phyloP scores from a whole-genome alignment of 1,139 yeast species.

The Yamadazyma kanchanaburiensis region DNA sequence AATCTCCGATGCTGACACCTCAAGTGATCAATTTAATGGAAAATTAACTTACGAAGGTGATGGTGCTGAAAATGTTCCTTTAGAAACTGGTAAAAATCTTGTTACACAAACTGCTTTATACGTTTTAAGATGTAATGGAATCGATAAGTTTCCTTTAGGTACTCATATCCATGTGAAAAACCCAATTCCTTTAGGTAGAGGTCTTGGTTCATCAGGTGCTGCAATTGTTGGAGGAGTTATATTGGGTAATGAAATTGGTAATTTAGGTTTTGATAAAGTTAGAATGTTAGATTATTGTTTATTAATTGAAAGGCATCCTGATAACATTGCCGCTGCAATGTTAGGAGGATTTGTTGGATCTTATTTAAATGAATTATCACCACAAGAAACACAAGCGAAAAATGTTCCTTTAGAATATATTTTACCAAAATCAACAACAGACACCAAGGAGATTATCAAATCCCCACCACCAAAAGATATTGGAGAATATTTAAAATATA shows the following conservation, averaged over 20 bases:
- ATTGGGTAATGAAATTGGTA: constrained; percentile 82
- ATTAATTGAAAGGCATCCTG: constrained; percentile 98
- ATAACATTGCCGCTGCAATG: constrained; percentile 97
- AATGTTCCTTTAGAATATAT: constrained; percentile 84
- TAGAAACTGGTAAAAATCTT: constrained; percentile 71
- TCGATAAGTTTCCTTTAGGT: constrained; percentile 74
- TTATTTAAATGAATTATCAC: constrained; percentile 74
- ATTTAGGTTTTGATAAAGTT: constrained; percentile 66
- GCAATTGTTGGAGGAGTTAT: constrained; percentile 98
- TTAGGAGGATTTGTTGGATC: constrained; percentile 98
- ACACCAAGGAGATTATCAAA: constrained; percentile 31
- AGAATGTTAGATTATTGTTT: constrained; percentile 91
- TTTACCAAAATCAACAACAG: constrained; percentile 74
- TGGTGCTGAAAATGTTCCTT: constrained; percentile 78
- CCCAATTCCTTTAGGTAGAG: constrained; percentile 95
- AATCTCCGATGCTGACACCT: constrained; percentile 55
- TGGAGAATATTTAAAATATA: constrained; percentile 85
- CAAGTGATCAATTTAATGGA: constrained; percentile 67
- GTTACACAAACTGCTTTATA: constrained; percentile 92
- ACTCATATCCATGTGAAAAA: constrained; percentile 79
- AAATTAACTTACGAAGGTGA: constrained; percentile 66
- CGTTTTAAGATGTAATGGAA: constrained; percentile 77
- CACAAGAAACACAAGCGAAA: constrained; percentile 66
- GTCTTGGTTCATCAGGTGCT: constrained; percentile 97
- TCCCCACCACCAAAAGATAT: constrained; percentile 72